phyloP scores from a whole-genome alignment of 2,329 filamentous ascomycete genomes.

The Colletotrichum incanum region DNA sequence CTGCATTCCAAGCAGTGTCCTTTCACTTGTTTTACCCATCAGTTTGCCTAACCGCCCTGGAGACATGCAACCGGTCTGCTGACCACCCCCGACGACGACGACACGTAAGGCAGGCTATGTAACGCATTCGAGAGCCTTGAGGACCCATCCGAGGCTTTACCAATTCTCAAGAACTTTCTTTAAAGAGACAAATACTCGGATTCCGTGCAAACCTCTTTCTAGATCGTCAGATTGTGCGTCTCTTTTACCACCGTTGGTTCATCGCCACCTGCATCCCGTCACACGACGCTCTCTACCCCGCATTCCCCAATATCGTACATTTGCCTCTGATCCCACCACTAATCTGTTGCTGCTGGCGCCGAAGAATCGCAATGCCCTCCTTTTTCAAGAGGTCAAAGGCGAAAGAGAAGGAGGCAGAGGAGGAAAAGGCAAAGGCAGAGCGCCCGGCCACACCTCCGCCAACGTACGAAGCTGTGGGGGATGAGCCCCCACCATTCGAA shows the following conservation, averaged over 20 bases:
- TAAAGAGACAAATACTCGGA: not conserved
- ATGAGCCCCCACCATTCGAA: conserved; percentile 32
- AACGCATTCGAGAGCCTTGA: not conserved
- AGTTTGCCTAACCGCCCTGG: conserved; percentile 28
- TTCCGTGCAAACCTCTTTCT: not conserved
- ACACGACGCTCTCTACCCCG: conserved; percentile 8
- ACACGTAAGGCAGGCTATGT: not conserved
- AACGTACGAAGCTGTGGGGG: conserved; percentile 25
- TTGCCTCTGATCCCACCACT: not conserved
- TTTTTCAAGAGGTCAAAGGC: conserved; percentile 37
- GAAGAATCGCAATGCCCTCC: conserved; percentile 21
- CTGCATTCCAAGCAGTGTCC: not conserved
- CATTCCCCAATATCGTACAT: not conserved
- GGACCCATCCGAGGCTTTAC: too few species aligned
- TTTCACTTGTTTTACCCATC: not conserved
- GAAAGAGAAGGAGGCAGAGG: conserved; percentile 39
- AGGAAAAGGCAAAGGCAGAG: conserved; percentile 29
- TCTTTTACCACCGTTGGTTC: not conserved
- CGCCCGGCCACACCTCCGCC: conserved; percentile 39
- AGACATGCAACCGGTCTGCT: conserved; percentile 2
- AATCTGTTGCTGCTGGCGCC: not conserved
- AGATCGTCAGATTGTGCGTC: not conserved
- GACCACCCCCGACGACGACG: not conserved
- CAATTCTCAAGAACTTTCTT: not conserved
- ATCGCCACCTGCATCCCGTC: not conserved